phyloP scores from a whole-genome alignment of 176 grass and related monocot species.

The Luzula sylvatica region DNA sequence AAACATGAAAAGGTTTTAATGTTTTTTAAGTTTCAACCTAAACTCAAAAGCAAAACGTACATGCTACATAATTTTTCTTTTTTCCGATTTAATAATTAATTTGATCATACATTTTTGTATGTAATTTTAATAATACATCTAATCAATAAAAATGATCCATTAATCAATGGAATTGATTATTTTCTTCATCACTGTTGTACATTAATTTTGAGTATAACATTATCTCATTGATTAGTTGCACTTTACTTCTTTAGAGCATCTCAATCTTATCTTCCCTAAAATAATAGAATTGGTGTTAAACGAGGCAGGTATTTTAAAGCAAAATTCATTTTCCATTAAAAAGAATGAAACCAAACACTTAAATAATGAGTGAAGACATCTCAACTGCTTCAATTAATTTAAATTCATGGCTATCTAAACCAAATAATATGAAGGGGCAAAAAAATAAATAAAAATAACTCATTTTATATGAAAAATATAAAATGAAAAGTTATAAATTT shows the following conservation, averaged over 20 bases:
- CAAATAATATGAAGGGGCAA: constrained; percentile 10
- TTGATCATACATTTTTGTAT: no score
- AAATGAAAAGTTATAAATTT: not conserved
- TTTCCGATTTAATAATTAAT: no score
- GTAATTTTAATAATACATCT: no score
- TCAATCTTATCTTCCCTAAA: constrained; percentile 2
- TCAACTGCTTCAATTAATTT: constrained; percentile 10
- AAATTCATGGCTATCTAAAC: not conserved
- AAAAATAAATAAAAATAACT: not conserved
- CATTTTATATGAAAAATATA: not conserved
- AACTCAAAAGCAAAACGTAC: no score
- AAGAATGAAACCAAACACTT: not conserved
- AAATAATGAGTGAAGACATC: constrained; percentile 13
- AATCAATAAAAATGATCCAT: no score
- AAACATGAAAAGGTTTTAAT: no score
- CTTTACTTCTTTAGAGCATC: not conserved
- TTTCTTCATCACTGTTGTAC: no score
- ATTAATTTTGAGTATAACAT: constrained; percentile 1
- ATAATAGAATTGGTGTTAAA: constrained; percentile 13
- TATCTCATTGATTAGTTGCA: not conserved
- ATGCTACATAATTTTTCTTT: no score
- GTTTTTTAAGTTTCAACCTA: no score
- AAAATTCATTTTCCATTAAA: not conserved
- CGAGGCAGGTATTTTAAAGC: not conserved
- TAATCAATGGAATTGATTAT: no score